Conservation (phyloP, 331 rosid genomes). For the Malus hybrid region DNA sequence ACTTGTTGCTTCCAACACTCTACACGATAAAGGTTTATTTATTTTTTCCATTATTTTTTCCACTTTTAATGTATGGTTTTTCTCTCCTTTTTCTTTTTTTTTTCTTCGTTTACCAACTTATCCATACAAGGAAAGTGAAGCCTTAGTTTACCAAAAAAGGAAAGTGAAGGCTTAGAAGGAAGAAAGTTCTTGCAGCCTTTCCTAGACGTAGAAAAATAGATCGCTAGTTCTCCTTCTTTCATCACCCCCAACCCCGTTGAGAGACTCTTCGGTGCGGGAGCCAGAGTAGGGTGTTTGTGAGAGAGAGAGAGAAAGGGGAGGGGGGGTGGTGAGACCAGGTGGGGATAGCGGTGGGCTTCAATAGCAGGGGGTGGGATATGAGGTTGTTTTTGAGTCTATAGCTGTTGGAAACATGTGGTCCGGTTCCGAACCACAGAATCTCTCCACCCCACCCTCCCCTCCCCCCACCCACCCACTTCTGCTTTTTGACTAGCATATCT, state of each 20-base stretch:
- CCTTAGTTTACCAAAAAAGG: neutral
- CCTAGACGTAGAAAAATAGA: conserved; percentile 6
- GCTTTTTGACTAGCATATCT: neutral
- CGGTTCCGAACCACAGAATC: too few species aligned
- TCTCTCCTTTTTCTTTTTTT: conserved; percentile 4
- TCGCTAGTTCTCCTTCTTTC: neutral
- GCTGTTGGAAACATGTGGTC: too few species aligned
- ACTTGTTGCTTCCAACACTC: conserved; percentile 79
- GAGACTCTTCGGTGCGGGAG: too few species aligned
- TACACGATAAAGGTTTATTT: conserved; percentile 41
- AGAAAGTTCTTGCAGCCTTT: conserved; percentile 21
- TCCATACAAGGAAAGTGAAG: conserved; percentile 21
- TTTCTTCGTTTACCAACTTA: conserved; percentile 24
- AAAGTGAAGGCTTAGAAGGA: neutral
- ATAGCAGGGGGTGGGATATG: too few species aligned
- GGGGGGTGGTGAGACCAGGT: too few species aligned
- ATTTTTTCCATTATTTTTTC: neutral
- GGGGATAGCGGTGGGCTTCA: too few species aligned
- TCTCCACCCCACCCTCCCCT: too few species aligned
- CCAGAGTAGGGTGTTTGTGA: too few species aligned
- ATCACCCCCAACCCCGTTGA: neutral
- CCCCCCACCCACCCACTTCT: neutral
- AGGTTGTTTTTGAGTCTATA: too few species aligned
- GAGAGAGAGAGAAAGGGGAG: too few species aligned
- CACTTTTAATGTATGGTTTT: conserved; percentile 32